phyloP scores from a whole-genome alignment of 2,329 filamentous ascomycete genomes.

The Hysterium pulicare region DNA sequence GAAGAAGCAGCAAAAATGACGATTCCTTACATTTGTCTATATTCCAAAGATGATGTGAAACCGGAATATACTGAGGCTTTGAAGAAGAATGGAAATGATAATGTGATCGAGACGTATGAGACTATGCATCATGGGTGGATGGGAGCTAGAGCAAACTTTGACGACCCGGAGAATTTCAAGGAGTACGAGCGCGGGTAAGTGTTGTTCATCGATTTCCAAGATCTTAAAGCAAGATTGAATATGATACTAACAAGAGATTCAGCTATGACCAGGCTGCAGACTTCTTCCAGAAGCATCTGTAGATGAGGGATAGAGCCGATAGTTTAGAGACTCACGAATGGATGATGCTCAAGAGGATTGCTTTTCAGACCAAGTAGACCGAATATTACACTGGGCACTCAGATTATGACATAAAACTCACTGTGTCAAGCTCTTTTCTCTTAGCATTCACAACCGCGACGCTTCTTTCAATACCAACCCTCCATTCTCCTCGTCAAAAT shows the following conservation, averaged over 20 bases:
- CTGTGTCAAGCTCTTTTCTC: too few relatives aligned
- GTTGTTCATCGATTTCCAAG: not conserved
- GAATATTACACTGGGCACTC: too few relatives aligned
- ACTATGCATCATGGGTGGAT: constrained; percentile 74
- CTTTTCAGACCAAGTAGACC: too few relatives aligned
- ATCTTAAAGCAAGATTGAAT: not conserved
- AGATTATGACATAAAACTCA: too few relatives aligned
- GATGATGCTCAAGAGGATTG: too few relatives aligned
- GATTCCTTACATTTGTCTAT: constrained; percentile 61
- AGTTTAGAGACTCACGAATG: too few relatives aligned
- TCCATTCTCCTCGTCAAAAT: constrained; percentile 66
- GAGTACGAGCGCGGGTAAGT: constrained; percentile 60
- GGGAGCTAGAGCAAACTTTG: constrained; percentile 62
- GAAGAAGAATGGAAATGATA: constrained; percentile 49
- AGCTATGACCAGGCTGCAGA: constrained; percentile 2
- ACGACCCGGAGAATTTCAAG: constrained; percentile 53
- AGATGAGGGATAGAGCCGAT: too few relatives aligned
- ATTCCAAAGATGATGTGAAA: constrained; percentile 60
- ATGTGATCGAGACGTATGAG: constrained; percentile 60
- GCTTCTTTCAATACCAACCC: constrained; percentile 44
- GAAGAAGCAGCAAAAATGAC: constrained; percentile 59
- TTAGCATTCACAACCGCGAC: constrained; percentile 1
- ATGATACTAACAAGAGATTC: not conserved
- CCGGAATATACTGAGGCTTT: constrained; percentile 52
- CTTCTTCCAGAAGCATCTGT: constrained; percentile 3